phyloP scores from a whole-genome alignment of 306 rosid species.

The Prunus padus region DNA sequence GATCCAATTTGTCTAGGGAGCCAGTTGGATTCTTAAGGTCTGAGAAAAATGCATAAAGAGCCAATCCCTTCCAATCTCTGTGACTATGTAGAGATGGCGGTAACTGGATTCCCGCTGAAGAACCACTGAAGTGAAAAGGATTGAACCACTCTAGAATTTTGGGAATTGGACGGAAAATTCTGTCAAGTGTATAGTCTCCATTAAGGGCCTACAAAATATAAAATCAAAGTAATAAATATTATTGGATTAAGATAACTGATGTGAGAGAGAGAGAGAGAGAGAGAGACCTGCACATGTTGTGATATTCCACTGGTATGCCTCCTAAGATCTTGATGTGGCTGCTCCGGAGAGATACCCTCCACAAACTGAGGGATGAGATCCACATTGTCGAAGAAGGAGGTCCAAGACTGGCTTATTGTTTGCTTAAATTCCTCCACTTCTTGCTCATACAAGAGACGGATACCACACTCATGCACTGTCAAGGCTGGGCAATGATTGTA shows the following conservation, averaged over 20 bases:
- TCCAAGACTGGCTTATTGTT: not conserved
- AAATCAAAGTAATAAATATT: too few species aligned
- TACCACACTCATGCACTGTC: not conserved
- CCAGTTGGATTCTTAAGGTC: conserved; percentile 2
- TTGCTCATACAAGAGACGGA: not conserved
- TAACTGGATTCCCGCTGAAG: not conserved
- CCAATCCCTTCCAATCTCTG: not conserved
- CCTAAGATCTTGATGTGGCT: too few species aligned
- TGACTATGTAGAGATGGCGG: not conserved
- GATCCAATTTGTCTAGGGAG: not conserved
- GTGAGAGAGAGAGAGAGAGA: too few species aligned
- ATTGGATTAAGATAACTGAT: too few species aligned
- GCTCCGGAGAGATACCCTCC: too few species aligned
- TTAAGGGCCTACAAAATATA: too few species aligned
- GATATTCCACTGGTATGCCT: too few species aligned
- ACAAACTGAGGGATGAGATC: not conserved
- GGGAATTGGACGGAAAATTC: not conserved
- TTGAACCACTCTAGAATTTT: not conserved
- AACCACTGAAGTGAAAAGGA: not conserved
- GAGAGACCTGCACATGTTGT: too few species aligned
- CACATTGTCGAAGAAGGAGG: not conserved
- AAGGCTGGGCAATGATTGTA: not conserved
- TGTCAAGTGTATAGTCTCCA: fast-evolving
- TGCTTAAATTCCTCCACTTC: not conserved
- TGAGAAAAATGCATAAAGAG: not conserved